Evolutionary conservation across 805 yeast genomes (phyloP).

Genomic region (Spencermartinsiella europaea): DNA sequence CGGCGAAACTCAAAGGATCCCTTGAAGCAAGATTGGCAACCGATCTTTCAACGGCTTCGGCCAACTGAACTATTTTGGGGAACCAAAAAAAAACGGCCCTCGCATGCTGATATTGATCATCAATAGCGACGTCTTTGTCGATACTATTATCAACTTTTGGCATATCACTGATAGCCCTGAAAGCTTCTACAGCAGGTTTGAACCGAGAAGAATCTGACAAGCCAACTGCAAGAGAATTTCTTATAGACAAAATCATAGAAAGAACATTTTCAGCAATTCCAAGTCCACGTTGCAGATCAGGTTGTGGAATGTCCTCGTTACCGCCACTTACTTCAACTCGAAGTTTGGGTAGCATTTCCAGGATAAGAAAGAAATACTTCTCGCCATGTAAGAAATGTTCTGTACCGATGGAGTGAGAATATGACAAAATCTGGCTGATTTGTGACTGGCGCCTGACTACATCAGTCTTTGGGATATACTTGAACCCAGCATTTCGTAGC

Average conservation of each 20-base stretch:
- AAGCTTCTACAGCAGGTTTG: background rate
- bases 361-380: conserved; percentile 54
- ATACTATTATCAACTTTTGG: background rate
- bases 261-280: conserved; percentile 71
- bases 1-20: background rate
- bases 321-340: conserved; percentile 57
- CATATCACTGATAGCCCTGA: background rate
- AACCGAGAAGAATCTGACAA: background rate
- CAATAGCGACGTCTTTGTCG: background rate
- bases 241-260: conserved; percentile 42
- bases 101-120: background rate
- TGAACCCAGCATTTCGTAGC: conserved; percentile 70
- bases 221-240: conserved; percentile 8
- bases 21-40: background rate
- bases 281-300: conserved; percentile 69
- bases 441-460: conserved; percentile 58
- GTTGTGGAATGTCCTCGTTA: conserved; percentile 68
- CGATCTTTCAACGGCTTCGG: background rate
- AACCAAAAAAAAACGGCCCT: background rate
- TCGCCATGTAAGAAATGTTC: conserved; percentile 35
- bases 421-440: conserved; percentile 57
- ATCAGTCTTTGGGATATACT: conserved; percentile 58
- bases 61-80: background rate
- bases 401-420: conserved; percentile 43
- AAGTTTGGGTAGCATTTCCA: conserved; percentile 78